Conservation (phyloP, 345 rosid genomes). For the Pelargonium nanum region DNA sequence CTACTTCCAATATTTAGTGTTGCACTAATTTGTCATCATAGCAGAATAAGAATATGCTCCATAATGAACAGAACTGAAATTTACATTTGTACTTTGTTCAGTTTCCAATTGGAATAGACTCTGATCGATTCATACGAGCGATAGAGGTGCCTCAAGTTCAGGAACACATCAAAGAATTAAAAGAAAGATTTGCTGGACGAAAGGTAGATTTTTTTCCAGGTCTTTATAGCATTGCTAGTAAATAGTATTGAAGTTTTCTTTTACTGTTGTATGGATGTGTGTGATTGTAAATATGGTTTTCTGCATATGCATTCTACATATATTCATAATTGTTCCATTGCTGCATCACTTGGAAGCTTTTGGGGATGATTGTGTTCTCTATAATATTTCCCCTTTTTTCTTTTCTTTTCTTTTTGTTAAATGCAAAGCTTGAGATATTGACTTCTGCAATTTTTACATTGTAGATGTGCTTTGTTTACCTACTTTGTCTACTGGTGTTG, state of each 20-base stretch:
- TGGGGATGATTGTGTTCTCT: too few relatives aligned
- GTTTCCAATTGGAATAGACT: conserved; percentile 99
- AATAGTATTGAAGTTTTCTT: neutral
- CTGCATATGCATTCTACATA: too few relatives aligned
- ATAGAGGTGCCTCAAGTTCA: conserved; percentile 53
- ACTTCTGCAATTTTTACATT: too few relatives aligned
- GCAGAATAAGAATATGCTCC: conserved; percentile 1
- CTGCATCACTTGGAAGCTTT: too few relatives aligned
- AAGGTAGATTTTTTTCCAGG: conserved; percentile 38
- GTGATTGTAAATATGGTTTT: too few relatives aligned
- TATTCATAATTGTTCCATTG: too few relatives aligned
- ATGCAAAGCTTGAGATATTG: too few relatives aligned
- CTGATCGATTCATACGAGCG: conserved; percentile 73
- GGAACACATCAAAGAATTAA: conserved; percentile 69
- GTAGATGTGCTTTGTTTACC: neutral
- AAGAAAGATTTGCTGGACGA: conserved; percentile 87
- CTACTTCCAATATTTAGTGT: conserved; percentile 6
- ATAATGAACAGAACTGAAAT: neutral
- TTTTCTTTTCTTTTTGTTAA: too few relatives aligned
- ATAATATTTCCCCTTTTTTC: too few relatives aligned
- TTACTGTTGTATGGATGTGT: neutral
- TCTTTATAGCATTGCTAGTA: neutral
- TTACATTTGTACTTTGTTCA: conserved; percentile 20
- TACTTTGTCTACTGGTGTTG: neutral
- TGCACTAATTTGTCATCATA: conserved; percentile 5